Percentiles rank a stretch among this genome's conserved stretches.
These are phyloP conservation scores for Penicillium nucicola DNA, from an alignment of 495 filamentous ascomycete species.

Conservation along the genomic window DNA sequence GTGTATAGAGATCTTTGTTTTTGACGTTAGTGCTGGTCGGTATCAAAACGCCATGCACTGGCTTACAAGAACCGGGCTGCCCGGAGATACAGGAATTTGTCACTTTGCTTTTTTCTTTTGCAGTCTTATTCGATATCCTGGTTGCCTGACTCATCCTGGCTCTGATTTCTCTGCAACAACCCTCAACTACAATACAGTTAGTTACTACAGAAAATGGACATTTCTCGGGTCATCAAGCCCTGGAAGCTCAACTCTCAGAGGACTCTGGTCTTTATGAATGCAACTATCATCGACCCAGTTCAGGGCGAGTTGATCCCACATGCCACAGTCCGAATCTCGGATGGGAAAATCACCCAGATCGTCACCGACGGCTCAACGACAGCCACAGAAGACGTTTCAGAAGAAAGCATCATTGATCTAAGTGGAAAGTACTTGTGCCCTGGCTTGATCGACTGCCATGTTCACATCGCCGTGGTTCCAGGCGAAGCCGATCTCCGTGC, in stretches of 20 bases:
- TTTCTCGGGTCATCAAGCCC: slow-evolving; percentile 25
- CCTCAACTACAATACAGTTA: not conserved
- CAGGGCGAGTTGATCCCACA: slow-evolving; percentile 22
- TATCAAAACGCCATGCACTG: not conserved
- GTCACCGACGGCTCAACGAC: slow-evolving; percentile 1
- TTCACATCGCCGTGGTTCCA: slow-evolving; percentile 48
- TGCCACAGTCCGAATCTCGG: slow-evolving; percentile 19
- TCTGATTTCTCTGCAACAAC: not conserved
- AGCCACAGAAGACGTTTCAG: not conserved
- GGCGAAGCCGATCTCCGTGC: slow-evolving; percentile 29
- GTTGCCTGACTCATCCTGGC: not conserved
- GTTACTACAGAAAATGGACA: slow-evolving; percentile 10
- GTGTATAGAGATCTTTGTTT: not conserved
- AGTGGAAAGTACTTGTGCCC: slow-evolving; percentile 48
- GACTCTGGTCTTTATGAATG: slow-evolving; percentile 24
- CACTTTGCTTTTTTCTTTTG: not conserved
- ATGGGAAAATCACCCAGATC: slow-evolving; percentile 22
- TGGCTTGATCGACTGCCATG: slow-evolving; percentile 58
- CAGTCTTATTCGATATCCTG: not conserved
- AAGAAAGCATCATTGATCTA: slow-evolving; percentile 31
- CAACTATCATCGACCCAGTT: slow-evolving; percentile 29
- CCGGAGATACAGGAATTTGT: not conserved
- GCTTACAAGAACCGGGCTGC: not conserved
- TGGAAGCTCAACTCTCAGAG: slow-evolving; percentile 26
- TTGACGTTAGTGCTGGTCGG: not conserved